These are phyloP conservation scores for Globisporangium solare DNA, from an alignment of 352 stramenopile genomes.

Conservation along the genomic window DNA sequence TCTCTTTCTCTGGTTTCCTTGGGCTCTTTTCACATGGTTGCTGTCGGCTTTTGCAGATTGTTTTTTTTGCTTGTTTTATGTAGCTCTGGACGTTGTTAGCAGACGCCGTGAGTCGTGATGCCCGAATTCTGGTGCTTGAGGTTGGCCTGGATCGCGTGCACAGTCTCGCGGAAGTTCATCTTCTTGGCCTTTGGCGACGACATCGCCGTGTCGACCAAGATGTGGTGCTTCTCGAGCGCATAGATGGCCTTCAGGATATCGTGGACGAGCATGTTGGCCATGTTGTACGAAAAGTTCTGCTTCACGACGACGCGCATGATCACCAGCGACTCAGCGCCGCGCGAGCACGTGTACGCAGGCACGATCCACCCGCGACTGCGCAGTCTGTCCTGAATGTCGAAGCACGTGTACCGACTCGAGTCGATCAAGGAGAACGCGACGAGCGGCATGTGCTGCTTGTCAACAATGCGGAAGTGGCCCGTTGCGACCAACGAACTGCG, in stretches of 20 bases:
- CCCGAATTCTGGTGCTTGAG: conserved; percentile 73
- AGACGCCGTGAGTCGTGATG: conserved; percentile 77
- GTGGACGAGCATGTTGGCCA: conserved; percentile 85
- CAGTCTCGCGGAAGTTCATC: conserved; percentile 57
- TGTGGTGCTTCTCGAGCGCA: conserved; percentile 70
- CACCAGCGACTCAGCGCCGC: conserved; percentile 70
- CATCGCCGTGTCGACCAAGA: conserved; percentile 71
- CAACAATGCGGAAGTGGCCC: conserved; percentile 84
- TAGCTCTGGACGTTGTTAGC: conserved; percentile 28
- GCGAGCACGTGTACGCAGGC: conserved; percentile 86
- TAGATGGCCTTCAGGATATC: conserved; percentile 86
- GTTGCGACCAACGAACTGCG: conserved; percentile 69
- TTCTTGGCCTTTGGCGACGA: conserved; percentile 76
- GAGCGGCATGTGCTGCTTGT: conserved; percentile 90
- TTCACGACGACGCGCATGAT: conserved; percentile 91
- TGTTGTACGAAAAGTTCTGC: conserved; percentile 87
- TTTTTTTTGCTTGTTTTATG: background rate
- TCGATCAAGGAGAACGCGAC: conserved; percentile 86
- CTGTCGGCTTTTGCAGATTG: background rate
- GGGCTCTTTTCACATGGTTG: too few species aligned
- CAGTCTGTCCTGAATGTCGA: conserved; percentile 89
- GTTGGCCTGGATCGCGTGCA: conserved; percentile 62
- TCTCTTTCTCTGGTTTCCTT: too few species aligned
- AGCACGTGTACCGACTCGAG: conserved; percentile 78
- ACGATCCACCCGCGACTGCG: conserved; percentile 87